These are phyloP conservation scores for Spongiforma sp. DNA, from an alignment of 1,284 basidiomycete genomes.

Conservation along the genomic window DNA sequence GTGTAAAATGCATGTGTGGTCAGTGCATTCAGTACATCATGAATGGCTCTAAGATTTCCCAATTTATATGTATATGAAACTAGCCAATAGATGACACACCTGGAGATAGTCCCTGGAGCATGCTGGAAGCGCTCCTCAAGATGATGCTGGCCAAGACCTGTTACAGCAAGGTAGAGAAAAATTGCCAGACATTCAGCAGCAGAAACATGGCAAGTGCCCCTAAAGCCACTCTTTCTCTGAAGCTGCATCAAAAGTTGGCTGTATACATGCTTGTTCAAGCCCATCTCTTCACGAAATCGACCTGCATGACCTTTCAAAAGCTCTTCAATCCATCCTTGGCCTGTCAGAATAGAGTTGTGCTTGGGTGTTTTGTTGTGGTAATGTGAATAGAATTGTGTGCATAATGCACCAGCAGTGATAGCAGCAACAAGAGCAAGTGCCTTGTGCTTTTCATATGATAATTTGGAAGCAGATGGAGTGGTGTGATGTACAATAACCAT, in stretches of 20 bases:
- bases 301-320: not conserved
- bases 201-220: not conserved
- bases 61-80: not conserved
- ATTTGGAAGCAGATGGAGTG: too few species aligned
- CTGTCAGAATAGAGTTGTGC: not conserved
- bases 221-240: not conserved
- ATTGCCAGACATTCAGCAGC: not conserved
- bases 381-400: too few species aligned
- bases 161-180: not conserved
- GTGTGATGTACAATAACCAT: too few species aligned
- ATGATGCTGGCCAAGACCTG: not conserved
- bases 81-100: not conserved
- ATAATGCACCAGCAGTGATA: too few species aligned
- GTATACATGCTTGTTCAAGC: not conserved
- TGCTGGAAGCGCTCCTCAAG: not conserved
- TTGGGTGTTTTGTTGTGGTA: too few species aligned
- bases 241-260: not conserved
- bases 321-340: not conserved
- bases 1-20: not conserved
- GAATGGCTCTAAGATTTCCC: not conserved
- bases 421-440: too few species aligned
- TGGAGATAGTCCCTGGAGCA: not conserved
- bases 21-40: not conserved
- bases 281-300: not conserved
- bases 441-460: too few species aligned